Evolutionary conservation across 306 rosid species (phyloP).

Genomic region (Acmispon strigosus): DNA sequence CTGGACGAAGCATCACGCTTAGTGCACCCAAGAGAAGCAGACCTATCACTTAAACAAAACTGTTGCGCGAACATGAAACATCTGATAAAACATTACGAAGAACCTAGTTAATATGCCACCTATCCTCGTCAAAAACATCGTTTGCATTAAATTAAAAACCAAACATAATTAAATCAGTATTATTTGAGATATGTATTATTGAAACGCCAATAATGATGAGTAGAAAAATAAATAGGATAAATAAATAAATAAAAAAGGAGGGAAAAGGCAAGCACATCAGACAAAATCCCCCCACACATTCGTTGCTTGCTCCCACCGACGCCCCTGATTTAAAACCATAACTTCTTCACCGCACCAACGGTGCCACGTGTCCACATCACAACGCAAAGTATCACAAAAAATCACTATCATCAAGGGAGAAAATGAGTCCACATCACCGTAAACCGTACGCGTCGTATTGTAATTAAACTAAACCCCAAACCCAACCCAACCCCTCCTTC

Average conservation of each 20-base stretch:
- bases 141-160: too few relatives aligned
- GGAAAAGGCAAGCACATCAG: not conserved
- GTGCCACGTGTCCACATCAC: constrained; percentile 24
- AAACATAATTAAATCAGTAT: too few relatives aligned
- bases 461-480: not conserved
- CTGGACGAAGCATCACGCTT: too few relatives aligned
- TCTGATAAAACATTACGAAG: too few relatives aligned
- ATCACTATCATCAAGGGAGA: not conserved
- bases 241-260: not conserved
- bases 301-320: constrained; percentile 27
- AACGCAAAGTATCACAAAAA: not conserved
- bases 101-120: too few relatives aligned
- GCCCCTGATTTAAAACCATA: not conserved
- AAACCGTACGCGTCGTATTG: constrained; percentile 29
- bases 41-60: too few relatives aligned
- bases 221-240: not conserved
- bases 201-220: not conserved
- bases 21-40: too few relatives aligned
- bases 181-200: not conserved
- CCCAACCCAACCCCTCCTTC: constrained; percentile 12
- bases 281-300: constrained; percentile 1
- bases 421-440: constrained; percentile 28
- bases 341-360: not conserved
- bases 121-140: too few relatives aligned
- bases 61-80: too few relatives aligned